A percentile compares a stretch with the other conserved stretches of the same genome.
These are phyloP conservation scores for Pneumocystis carinii DNA, from an alignment of 1,139 yeast genomes.

Conservation along the genomic window DNA sequence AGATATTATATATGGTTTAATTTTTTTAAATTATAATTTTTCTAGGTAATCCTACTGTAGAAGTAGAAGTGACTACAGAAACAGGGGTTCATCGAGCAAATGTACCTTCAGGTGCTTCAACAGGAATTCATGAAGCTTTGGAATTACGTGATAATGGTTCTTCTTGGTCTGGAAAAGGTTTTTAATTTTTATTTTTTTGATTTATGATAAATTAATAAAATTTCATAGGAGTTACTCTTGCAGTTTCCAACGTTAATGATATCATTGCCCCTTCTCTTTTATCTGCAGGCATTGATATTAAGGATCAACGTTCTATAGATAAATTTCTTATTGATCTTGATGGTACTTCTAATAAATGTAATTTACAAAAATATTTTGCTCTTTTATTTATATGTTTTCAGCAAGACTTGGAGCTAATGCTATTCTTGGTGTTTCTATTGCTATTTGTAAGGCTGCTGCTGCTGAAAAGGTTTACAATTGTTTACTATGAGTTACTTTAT, in stretches of 20 bases:
- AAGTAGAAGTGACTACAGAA: constrained; percentile 77
- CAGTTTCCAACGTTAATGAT: constrained; percentile 80
- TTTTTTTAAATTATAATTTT: neutral
- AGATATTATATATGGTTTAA: neutral
- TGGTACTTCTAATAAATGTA: constrained; percentile 78
- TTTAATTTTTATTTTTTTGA: neutral
- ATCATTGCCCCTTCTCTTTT: constrained; percentile 78
- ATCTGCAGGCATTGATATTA: constrained; percentile 57
- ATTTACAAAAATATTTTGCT: neutral
- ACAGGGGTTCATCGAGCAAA: constrained; percentile 81
- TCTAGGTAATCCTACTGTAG: constrained; percentile 74
- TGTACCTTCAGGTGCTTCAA: constrained; percentile 95
- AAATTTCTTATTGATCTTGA: constrained; percentile 63
- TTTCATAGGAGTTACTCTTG: constrained; percentile 52
- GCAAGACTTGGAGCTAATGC: constrained; percentile 91
- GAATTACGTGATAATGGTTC: constrained; percentile 92
- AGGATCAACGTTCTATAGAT: constrained; percentile 67
- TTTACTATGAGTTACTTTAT: neutral
- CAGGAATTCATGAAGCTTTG: constrained; percentile 71
- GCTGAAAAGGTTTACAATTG: constrained; percentile 42
- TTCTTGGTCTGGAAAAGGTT: constrained; percentile 82
- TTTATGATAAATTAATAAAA: neutral
- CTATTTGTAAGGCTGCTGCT: constrained; percentile 90
- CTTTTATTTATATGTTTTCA: neutral
- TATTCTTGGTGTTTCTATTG: constrained; percentile 84